These are phyloP conservation scores for Teratosphaeria nubilosa DNA, from an alignment of 2,329 filamentous ascomycete genomes.

Conservation along the genomic window DNA sequence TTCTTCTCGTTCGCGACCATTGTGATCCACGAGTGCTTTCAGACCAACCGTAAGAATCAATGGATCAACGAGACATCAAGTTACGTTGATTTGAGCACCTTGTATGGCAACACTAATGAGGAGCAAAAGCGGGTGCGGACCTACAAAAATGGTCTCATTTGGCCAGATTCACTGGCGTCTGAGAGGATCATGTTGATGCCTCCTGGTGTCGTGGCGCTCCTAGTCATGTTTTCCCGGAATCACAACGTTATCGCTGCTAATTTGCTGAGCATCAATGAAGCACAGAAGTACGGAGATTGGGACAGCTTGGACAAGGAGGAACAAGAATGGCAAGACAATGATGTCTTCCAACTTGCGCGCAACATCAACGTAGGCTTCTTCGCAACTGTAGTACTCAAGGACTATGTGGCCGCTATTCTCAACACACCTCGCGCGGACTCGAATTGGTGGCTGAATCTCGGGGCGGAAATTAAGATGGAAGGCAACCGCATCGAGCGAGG, in stretches of 20 bases:
- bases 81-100: slow-evolving; percentile 38
- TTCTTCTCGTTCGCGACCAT: slow-evolving; percentile 41
- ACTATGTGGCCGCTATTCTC: slow-evolving; percentile 39
- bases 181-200: slow-evolving; percentile 41
- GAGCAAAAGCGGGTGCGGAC: slow-evolving; percentile 36
- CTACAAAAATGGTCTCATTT: slow-evolving; percentile 34
- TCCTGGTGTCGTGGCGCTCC: slow-evolving; percentile 34
- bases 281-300: slow-evolving; percentile 35
- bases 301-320: slow-evolving; percentile 27
- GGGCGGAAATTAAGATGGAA: slow-evolving; percentile 35
- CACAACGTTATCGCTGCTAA: slow-evolving; percentile 35
- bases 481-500: slow-evolving; percentile 33
- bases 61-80: slow-evolving; percentile 39
- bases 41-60: slow-evolving; percentile 30
- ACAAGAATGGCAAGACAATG: slow-evolving; percentile 37
- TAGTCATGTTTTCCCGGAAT: slow-evolving; percentile 37
- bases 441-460: slow-evolving; percentile 36
- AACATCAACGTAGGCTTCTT: slow-evolving; percentile 42
- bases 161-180: slow-evolving; percentile 34
- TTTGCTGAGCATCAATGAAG: slow-evolving; percentile 34
- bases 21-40: slow-evolving; percentile 41
- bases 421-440: slow-evolving; percentile 37
- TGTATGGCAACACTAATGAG: slow-evolving; percentile 36
- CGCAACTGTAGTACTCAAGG: slow-evolving; percentile 35
- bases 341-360: slow-evolving; percentile 37